Base-by-base conservation (phyloP, 768 basidiomycete genomes). In the Termitomyces sp. region DNA sequence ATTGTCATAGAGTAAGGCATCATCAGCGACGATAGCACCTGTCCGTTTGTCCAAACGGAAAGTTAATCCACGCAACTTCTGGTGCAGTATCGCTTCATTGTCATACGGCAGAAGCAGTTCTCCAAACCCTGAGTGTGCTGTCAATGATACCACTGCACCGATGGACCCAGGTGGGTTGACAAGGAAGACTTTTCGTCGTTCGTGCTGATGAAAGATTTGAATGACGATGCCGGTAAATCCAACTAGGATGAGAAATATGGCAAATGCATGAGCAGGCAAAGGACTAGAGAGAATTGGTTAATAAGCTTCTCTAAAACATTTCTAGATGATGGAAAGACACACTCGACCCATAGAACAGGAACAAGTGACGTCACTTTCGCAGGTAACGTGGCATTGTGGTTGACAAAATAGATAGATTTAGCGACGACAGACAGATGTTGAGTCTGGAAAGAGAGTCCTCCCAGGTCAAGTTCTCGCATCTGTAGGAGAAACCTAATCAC, bases 91-190 rank as follows among this genome's bases (percentile, higher is more conserved):
- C 28, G 56, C 45, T 42, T 76, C 71, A 56, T 80, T 69, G 67
- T 88, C 85, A 58, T 82, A 84, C 0, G 86, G 85, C 12, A 78
- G 63, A n/a, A 88, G 69, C 13, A 84, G 73, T 42, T 84, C 77
- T 22, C 84, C 85, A 56, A 84, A 85, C 14, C 85, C 85, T 43
- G 84, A 86, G 9, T 75, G 81, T 0, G 82, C 72, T 2, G 86
- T 85, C 55, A 86, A 72, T 4, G 85, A 77, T 9, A 81, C 71
- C 33, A 80, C 73, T 10, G 79, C 69, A 6, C 82, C 87, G 56
- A 88, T 84, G 48, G 77, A 81, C 18, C 86, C 85, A 0, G 86
- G 86, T 14, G 77, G 77, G 26, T 79, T 73, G 1, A 82, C 74
- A 10, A 88, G 70, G 64, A 76, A 77, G 10, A 88, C 65, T 28